Conservation (phyloP, 2,329 filamentous ascomycete genomes). For the Ophiostoma himal-ulmi region DNA sequence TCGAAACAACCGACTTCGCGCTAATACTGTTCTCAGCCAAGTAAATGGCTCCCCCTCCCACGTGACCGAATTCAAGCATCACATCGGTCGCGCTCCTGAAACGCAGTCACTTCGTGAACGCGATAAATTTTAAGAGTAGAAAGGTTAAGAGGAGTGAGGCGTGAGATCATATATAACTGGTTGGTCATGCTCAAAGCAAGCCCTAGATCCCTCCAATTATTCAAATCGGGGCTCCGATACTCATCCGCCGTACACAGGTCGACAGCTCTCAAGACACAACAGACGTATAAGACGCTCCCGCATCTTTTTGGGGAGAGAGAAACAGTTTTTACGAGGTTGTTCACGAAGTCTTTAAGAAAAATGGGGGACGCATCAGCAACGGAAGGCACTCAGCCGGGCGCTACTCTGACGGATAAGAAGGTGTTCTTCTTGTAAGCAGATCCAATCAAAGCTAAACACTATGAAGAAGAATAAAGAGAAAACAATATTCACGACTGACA, state of each 20-base stretch:
- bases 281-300: background rate
- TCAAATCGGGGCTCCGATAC: constrained; percentile 9
- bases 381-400: background rate
- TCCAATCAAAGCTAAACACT: background rate
- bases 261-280: constrained; percentile 5
- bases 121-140: background rate
- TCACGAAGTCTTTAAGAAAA: background rate
- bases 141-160: background rate
- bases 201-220: constrained; percentile 6
- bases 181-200: constrained; percentile 23
- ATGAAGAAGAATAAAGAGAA: background rate
- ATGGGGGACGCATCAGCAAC: constrained; percentile 14
- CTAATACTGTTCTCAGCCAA: background rate
- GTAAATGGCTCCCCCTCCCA: background rate
- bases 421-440: constrained; percentile 43
- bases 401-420: constrained; percentile 23
- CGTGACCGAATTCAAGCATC: constrained; percentile 2
- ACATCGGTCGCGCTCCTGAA: background rate
- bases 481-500: background rate
- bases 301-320: constrained; percentile 9
- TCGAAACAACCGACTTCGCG: background rate
- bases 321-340: background rate
- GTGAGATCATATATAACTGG: constrained; percentile 24
- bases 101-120: background rate
- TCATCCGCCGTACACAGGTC: constrained; percentile 19